Conservation (phyloP, 805 yeast species). For the Starmerella apis region DNA sequence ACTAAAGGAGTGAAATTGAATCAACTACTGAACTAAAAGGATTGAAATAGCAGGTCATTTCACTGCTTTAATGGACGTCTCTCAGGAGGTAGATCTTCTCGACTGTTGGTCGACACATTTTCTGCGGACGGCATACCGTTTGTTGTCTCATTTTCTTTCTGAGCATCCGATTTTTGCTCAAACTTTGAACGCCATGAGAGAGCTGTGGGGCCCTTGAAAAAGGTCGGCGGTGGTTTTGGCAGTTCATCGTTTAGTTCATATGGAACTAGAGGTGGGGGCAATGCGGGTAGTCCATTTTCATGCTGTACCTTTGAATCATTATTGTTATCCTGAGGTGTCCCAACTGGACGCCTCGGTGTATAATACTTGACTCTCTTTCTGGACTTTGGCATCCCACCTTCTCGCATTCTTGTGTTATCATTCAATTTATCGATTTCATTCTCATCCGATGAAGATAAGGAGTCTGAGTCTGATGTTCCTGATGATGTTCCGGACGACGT, state of each 20-base stretch:
- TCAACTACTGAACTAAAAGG: no score
- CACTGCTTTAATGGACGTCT: no score
- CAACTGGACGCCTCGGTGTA: not conserved
- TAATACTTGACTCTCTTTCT: not conserved
- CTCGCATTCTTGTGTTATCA: no score
- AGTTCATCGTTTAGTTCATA: not conserved
- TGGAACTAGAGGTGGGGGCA: not conserved
- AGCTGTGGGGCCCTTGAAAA: not conserved
- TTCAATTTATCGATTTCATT: no score
- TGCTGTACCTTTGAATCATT: not conserved
- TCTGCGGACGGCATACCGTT: no score
- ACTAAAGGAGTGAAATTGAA: no score
- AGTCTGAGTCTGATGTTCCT: constrained; percentile 4
- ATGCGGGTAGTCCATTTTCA: not conserved
- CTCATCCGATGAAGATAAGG: not conserved
- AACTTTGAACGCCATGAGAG: not conserved
- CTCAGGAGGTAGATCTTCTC: no score
- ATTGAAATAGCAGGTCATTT: no score
- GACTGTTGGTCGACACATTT: no score
- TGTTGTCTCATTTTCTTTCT: no score
- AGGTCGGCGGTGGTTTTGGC: not conserved
- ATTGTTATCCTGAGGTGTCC: no score
- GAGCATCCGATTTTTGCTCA: not conserved
- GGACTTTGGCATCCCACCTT: no score
- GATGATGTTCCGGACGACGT: constrained; percentile 4